phyloP scores from a whole-genome alignment of 345 rosid genomes.

The Sapria himalayana region DNA sequence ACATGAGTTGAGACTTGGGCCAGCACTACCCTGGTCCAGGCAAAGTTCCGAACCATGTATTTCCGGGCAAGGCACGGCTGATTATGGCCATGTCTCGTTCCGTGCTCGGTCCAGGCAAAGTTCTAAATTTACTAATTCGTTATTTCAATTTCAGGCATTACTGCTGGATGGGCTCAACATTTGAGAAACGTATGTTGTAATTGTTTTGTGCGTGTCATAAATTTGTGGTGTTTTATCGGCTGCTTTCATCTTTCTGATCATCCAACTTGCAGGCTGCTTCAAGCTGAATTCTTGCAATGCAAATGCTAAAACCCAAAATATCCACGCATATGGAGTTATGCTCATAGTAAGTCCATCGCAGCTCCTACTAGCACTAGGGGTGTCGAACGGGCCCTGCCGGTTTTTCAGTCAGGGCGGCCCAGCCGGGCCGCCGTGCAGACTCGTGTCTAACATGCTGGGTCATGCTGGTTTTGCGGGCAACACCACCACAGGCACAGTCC shows the following conservation, averaged over 20 bases:
- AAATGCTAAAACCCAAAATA: slow-evolving; percentile 45
- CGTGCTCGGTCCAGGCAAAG: neutral
- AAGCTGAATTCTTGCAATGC: slow-evolving; percentile 57
- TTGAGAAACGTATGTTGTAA: slow-evolving; percentile 35
- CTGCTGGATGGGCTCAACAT: slow-evolving; percentile 67
- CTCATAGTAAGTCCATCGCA: slow-evolving; percentile 45
- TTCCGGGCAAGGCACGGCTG: too few relatives aligned
- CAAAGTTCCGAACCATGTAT: too few relatives aligned
- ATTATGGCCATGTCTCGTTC: neutral
- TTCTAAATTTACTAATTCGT: slow-evolving; percentile 3
- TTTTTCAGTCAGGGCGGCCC: too few relatives aligned
- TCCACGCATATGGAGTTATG: slow-evolving; percentile 67
- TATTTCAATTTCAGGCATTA: slow-evolving; percentile 37
- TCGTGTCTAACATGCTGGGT: too few relatives aligned
- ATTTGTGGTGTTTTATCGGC: neutral
- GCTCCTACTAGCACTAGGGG: too few relatives aligned
- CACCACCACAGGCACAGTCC: too few relatives aligned
- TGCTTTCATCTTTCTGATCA: slow-evolving; percentile 7
- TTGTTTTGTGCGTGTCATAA: neutral
- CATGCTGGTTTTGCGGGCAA: too few relatives aligned
- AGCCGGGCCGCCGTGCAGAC: too few relatives aligned
- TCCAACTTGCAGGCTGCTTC: slow-evolving; percentile 68
- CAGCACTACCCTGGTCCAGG: too few relatives aligned
- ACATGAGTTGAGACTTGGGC: too few relatives aligned
- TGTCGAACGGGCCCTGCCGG: too few relatives aligned